A percentile compares a stretch with the other conserved stretches of the same genome.
These are phyloP conservation scores for Sutorius australiensis DNA, from an alignment of 768 basidiomycete genomes.

Conservation along the genomic window DNA sequence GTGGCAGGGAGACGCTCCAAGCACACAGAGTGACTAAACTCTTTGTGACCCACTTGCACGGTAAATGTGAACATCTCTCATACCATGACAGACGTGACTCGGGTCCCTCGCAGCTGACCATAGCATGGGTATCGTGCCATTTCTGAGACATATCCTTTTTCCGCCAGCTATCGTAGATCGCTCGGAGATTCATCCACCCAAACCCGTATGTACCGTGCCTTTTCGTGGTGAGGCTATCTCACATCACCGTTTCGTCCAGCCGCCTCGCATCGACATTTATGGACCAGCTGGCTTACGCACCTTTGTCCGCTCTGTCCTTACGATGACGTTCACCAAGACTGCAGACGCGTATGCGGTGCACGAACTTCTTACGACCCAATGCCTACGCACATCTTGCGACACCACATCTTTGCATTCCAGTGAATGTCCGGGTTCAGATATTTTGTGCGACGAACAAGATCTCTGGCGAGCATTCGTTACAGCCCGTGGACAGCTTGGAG, in stretches of 20 bases:
- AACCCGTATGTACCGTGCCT: conserved; percentile 7
- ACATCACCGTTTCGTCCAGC: conserved; percentile 15
- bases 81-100: not conserved
- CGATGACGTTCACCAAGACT: conserved; percentile 60
- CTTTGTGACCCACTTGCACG: conserved; percentile 85
- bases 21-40: conserved; percentile 56
- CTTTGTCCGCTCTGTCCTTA: conserved; percentile 68
- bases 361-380: conserved; percentile 62
- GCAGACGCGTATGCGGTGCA: conserved; percentile 70
- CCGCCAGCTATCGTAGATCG: conserved; percentile 33
- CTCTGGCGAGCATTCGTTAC: conserved; percentile 59
- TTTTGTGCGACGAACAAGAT: conserved; percentile 51
- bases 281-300: conserved; percentile 75
- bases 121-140: conserved; percentile 66
- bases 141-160: conserved; percentile 58
- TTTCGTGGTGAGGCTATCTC: not conserved
- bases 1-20: conserved; percentile 33
- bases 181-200: conserved; percentile 8
- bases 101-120: conserved; percentile 53
- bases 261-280: conserved; percentile 64
- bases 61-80: conserved; percentile 31
- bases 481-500: conserved; percentile 37
- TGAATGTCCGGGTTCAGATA: conserved; percentile 61
- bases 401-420: conserved; percentile 50
- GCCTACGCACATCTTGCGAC: conserved; percentile 51